phyloP scores from a whole-genome alignment of 352 stramenopile genomes.

The Globisporangium recalcitrans region DNA sequence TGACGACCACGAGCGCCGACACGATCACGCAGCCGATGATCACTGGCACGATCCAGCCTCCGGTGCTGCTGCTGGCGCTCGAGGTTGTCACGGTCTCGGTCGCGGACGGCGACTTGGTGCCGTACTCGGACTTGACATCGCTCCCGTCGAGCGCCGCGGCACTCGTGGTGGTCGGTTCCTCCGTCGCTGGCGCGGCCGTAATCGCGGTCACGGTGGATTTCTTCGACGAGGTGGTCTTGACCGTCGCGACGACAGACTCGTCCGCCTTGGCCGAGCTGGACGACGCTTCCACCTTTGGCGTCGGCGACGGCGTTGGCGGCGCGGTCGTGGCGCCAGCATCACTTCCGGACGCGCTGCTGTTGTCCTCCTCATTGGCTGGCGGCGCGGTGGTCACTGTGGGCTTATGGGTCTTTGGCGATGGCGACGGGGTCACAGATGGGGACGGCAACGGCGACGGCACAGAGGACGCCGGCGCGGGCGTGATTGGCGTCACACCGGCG shows the following conservation, averaged over 20 bases:
- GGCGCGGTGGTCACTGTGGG: conserved; percentile 22
- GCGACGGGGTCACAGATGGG: conserved; percentile 20
- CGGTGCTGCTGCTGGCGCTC: conserved; percentile 13
- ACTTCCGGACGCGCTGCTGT: conserved; percentile 3
- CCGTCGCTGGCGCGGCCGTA: conserved; percentile 18
- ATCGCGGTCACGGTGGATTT: conserved; percentile 18
- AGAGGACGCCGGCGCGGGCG: neutral
- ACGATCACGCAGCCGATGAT: conserved; percentile 57
- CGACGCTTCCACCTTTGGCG: conserved; percentile 1
- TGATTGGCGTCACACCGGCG: neutral
- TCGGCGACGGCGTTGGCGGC: conserved; percentile 15
- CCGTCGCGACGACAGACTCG: conserved; percentile 17
- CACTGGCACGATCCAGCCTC: conserved; percentile 50
- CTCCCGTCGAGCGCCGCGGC: conserved; percentile 32
- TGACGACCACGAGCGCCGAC: conserved; percentile 47
- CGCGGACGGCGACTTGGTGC: conserved; percentile 32
- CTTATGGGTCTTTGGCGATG: conserved; percentile 18
- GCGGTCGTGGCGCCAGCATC: conserved; percentile 15
- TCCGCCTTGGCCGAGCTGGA: conserved; percentile 14
- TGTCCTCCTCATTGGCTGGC: conserved; percentile 4
- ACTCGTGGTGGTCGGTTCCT: conserved; percentile 19
- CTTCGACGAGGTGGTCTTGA: conserved; percentile 18
- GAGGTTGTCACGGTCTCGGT: conserved; percentile 23
- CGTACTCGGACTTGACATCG: conserved; percentile 41
- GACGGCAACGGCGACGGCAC: conserved; percentile 12